Evolutionary conservation across 73 alveolate genomes (phyloP).

Genomic region (Stentor roeselii): DNA sequence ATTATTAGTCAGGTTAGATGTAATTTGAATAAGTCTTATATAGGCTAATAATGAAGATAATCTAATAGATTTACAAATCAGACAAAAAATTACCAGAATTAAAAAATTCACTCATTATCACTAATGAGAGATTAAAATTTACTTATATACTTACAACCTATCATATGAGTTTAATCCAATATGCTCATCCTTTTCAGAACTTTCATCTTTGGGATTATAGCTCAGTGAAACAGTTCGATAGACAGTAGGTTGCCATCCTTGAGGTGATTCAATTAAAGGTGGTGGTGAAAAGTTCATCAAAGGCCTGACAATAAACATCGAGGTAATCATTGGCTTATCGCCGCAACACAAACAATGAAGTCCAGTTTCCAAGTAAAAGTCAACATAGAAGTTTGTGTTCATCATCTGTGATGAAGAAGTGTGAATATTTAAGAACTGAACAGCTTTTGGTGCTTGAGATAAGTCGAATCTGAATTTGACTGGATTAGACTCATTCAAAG

Average conservation of each 20-base stretch:
- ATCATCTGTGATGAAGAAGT: neutral
- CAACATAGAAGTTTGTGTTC: neutral
- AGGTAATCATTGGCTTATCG: neutral
- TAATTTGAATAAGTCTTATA: too few species aligned
- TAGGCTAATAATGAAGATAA: too few species aligned
- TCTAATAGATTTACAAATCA: too few species aligned
- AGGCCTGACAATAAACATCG: neutral
- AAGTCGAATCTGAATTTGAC: neutral
- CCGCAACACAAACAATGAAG: slow-evolving; percentile 10
- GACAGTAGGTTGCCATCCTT: neutral
- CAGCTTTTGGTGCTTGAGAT: neutral
- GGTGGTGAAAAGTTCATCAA: neutral
- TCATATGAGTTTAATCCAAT: too few species aligned
- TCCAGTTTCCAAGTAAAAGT: neutral
- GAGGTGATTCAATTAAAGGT: neutral
- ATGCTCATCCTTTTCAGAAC: too few species aligned
- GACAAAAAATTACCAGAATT: too few species aligned
- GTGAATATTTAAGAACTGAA: neutral
- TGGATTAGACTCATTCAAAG: neutral
- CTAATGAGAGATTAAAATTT: too few species aligned
- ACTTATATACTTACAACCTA: too few species aligned
- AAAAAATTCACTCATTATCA: too few species aligned
- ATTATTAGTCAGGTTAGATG: too few species aligned
- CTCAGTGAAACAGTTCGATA: too few species aligned
- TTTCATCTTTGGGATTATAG: too few species aligned